Conservation (phyloP, 306 rosid species). For the Vigna angularis region DNA sequence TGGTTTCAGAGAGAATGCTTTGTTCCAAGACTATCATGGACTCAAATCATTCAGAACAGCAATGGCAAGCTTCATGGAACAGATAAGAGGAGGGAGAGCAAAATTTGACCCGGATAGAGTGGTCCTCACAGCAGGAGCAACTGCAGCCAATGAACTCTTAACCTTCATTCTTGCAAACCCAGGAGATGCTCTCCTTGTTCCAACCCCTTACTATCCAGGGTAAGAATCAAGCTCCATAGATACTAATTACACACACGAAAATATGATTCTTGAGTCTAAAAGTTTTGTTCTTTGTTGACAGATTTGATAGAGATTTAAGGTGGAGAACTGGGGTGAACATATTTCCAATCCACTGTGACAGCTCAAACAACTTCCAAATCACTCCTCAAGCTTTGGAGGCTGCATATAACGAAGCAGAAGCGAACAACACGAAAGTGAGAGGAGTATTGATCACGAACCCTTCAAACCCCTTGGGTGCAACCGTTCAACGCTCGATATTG, state of each 20-base stretch:
- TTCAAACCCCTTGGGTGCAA: constrained; percentile 87
- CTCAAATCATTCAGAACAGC: constrained; percentile 74
- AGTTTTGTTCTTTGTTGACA: constrained; percentile 30
- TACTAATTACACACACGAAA: background rate
- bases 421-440: constrained; percentile 65
- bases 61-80: constrained; percentile 93
- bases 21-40: constrained; percentile 96
- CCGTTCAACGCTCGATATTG: constrained; percentile 64
- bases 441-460: constrained; percentile 89
- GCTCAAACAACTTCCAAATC: constrained; percentile 80
- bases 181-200: constrained; percentile 85
- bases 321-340: constrained; percentile 95
- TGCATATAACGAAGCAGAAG: constrained; percentile 67
- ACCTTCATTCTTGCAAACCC: constrained; percentile 87
- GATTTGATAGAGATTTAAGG: constrained; percentile 92
- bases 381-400: constrained; percentile 73
- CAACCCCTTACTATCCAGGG: constrained; percentile 98
- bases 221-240: constrained; percentile 35
- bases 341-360: constrained; percentile 80
- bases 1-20: constrained; percentile 83
- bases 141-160: constrained; percentile 92
- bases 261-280: background rate
- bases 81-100: constrained; percentile 75
- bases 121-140: constrained; percentile 92
- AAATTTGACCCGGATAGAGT: constrained; percentile 73